Conservation (phyloP, 768 basidiomycete species). For the Pisolithus sp. region DNA sequence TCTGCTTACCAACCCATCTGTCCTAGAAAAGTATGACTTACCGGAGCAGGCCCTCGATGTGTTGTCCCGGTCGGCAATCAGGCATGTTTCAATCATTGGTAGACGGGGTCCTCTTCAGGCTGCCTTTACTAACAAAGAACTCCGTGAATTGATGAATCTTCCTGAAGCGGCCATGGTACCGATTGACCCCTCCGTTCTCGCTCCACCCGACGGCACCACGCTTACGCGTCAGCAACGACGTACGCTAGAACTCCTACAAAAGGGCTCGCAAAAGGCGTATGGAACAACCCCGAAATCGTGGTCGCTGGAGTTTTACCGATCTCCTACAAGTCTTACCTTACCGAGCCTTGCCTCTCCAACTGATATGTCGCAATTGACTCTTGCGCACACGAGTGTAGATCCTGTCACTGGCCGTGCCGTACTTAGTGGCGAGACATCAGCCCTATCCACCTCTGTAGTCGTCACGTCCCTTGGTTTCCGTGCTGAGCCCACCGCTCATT, state of each 20-base stretch:
- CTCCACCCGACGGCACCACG: constrained; percentile 25
- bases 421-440: constrained; percentile 48
- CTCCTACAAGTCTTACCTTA: constrained; percentile 47
- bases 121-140: constrained; percentile 88
- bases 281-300: constrained; percentile 60
- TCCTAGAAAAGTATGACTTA: constrained; percentile 69
- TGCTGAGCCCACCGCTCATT: constrained; percentile 53
- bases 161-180: constrained; percentile 64
- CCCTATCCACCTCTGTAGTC: constrained; percentile 64
- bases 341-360: constrained; percentile 16
- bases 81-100: constrained; percentile 77
- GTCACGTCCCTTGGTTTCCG: constrained; percentile 86
- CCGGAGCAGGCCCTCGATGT: constrained; percentile 67
- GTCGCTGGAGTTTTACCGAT: constrained; percentile 77
- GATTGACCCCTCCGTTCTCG: constrained; percentile 41
- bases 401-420: constrained; percentile 40
- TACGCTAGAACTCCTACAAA: constrained; percentile 55
- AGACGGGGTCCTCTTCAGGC: constrained; percentile 85
- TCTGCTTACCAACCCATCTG: constrained; percentile 63
- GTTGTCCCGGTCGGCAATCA: constrained; percentile 54
- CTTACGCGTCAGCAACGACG: constrained; percentile 62
- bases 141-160: constrained; percentile 72
- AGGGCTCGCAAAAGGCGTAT: constrained; percentile 48
- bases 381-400: constrained; percentile 59
- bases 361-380: constrained; percentile 37